Conservation (phyloP, 2,329 filamentous ascomycete species). For the Calonectria honghensis region DNA sequence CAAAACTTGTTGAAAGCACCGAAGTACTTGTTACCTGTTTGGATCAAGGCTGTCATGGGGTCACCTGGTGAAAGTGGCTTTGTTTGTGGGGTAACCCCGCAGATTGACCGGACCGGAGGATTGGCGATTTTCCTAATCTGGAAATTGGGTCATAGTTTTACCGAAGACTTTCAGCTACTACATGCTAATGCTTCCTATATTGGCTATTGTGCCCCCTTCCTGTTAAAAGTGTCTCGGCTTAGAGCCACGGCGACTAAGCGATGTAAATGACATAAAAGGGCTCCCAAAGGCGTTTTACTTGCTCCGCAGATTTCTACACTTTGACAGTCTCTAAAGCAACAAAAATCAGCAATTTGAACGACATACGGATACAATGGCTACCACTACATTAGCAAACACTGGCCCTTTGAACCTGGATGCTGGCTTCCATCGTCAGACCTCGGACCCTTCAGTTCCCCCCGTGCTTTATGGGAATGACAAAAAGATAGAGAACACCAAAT, state of each 20-base stretch:
- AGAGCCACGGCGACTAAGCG: not conserved
- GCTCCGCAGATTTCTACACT: not conserved
- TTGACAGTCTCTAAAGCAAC: not conserved
- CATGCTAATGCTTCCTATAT: not conserved
- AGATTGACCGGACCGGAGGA: not conserved
- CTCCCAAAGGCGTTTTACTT: not conserved
- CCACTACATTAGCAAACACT: not conserved
- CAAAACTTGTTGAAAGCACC: not conserved
- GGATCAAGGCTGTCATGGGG: not conserved
- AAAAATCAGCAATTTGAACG: too few relatives aligned
- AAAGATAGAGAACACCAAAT: constrained; percentile 1
- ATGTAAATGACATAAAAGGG: constrained; percentile 3
- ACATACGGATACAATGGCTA: not conserved
- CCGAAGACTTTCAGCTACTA: not conserved
- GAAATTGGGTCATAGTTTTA: not conserved
- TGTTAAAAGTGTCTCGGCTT: not conserved
- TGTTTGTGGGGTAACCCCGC: not conserved
- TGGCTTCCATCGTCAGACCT: not conserved
- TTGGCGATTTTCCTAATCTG: constrained; percentile 2
- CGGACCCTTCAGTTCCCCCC: not conserved
- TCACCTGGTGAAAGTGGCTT: not conserved
- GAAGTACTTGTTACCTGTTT: not conserved
- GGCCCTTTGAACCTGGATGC: constrained; percentile 1
- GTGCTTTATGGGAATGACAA: constrained; percentile 7
- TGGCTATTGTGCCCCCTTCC: not conserved